phyloP scores from a whole-genome alignment of 2,329 filamentous ascomycete genomes.

The Diplodia intermedia region DNA sequence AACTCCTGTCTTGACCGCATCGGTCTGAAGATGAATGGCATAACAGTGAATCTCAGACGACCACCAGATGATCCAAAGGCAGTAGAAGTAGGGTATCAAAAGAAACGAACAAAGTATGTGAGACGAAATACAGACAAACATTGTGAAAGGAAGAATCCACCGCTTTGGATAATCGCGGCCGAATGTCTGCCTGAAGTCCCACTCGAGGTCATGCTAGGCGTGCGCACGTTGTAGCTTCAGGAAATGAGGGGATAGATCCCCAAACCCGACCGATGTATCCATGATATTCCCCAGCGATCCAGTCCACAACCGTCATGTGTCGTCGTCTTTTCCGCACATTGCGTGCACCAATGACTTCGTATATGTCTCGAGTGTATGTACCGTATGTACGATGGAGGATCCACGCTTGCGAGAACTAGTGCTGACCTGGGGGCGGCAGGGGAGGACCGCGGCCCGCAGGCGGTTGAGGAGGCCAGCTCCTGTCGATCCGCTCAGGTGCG shows the following conservation, averaged over 20 bases:
- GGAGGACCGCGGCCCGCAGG: constrained; percentile 22
- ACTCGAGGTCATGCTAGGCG: neutral
- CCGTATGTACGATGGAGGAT: constrained; percentile 16
- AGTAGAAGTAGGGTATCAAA: constrained; percentile 32
- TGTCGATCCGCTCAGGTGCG: constrained; percentile 40
- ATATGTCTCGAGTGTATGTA: constrained; percentile 19
- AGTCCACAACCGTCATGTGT: neutral
- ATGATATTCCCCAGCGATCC: neutral
- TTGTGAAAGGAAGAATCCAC: neutral
- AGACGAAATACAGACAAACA: constrained; percentile 14
- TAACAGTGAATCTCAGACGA: constrained; percentile 20
- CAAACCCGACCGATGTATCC: neutral
- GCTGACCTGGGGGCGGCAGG: constrained; percentile 24
- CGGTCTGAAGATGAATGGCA: constrained; percentile 6
- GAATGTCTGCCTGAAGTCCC: constrained; percentile 2
- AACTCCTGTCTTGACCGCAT: constrained; percentile 23
- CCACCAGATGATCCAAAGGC: constrained; percentile 20
- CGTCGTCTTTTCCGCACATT: neutral
- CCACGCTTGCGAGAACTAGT: constrained; percentile 10
- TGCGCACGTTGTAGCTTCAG: neutral
- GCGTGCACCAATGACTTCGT: constrained; percentile 4
- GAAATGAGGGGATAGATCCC: neutral
- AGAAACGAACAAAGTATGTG: constrained; percentile 26
- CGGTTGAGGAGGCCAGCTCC: constrained; percentile 38
- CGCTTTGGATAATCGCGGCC: neutral